Conservation (phyloP, 768 basidiomycete genomes). For the Chalciporus piperatus region DNA sequence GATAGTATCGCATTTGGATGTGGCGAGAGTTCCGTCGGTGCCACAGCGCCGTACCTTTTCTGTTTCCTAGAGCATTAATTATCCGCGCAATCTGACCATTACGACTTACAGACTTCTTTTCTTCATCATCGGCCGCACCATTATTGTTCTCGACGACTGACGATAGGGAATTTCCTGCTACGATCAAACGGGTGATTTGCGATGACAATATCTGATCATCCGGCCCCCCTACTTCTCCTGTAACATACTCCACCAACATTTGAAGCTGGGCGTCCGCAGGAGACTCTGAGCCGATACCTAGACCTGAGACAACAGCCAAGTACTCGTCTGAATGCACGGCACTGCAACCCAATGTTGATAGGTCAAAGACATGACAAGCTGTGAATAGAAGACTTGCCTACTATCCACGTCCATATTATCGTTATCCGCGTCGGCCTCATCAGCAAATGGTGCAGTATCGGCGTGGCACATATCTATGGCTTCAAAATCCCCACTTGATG, state of each 20-base stretch:
- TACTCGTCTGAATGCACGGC: conserved; percentile 54
- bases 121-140: conserved; percentile 38
- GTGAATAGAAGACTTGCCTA: conserved; percentile 30
- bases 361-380: conserved; percentile 7
- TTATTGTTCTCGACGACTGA: conserved; percentile 38
- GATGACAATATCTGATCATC: conserved; percentile 64
- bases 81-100: conserved; percentile 1
- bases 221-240: conserved; percentile 74
- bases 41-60: conserved; percentile 65
- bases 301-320: conserved; percentile 83
- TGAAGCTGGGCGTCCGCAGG: conserved; percentile 72
- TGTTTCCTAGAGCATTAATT: conserved; percentile 30
- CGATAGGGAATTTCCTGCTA: conserved; percentile 87
- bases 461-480: conserved; percentile 86
- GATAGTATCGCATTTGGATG: conserved; percentile 74
- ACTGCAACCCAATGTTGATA: conserved; percentile 7
- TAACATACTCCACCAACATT: conserved; percentile 86
- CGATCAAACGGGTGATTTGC: conserved; percentile 78
- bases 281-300: conserved; percentile 68
- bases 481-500: conserved; percentile 86
- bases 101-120: conserved; percentile 55
- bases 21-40: conserved; percentile 55
- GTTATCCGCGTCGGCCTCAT: conserved; percentile 18
- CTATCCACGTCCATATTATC: conserved; percentile 72
- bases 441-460: conserved; percentile 62